Base-by-base conservation (phyloP, 164 flowering plant genomes). In the Sextonia rubra region DNA sequence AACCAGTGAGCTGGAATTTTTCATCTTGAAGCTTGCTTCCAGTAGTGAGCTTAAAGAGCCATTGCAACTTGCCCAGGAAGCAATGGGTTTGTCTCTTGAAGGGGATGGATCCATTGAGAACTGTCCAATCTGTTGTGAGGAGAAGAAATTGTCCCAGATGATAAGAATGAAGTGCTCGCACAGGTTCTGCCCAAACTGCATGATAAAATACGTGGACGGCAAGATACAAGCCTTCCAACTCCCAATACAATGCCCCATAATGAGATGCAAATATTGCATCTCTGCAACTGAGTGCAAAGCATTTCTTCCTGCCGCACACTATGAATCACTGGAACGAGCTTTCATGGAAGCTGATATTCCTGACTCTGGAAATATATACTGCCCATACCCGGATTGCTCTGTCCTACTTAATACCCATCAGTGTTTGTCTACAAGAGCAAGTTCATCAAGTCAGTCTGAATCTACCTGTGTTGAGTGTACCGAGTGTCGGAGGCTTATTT, bases 41-140 rank as follows among this genome's bases (percentile, higher is more conserved):
- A 76, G 74, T 71, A 29, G 20, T 25, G 83, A 86, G 17, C 83
- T 90, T 23, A 79, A 83, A 71, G 80, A 73, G 76, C 81, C 98
- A 60, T 74, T 83, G 58, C 77, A 66, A 60, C 73, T 94, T 68
- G 98, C 98, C 62, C 88, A 78, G 73, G 89, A 91, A 73, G 97
- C 98, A 12, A 83, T 90, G 69, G 96, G 98, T 20, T 84, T 67
- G 66, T 82, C 86, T 47, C 60, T 49, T 3, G 61, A 83, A 30
- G 85, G 75, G 22, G 79, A 78, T 26, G 72, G 70, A 30, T 78
- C 79, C 49, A 24, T 72, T 30, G 88, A 87, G 74, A 84, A 75
- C 52, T 93, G 98, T 80, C 81, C 89, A 14, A 90, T 93, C 69
- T 94, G 98, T 73, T 86, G 96, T 64, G 91, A 91, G 71, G 91